Base-by-base conservation (phyloP, 2,329 filamentous ascomycete genomes). In the Alternaria consortialis region DNA sequence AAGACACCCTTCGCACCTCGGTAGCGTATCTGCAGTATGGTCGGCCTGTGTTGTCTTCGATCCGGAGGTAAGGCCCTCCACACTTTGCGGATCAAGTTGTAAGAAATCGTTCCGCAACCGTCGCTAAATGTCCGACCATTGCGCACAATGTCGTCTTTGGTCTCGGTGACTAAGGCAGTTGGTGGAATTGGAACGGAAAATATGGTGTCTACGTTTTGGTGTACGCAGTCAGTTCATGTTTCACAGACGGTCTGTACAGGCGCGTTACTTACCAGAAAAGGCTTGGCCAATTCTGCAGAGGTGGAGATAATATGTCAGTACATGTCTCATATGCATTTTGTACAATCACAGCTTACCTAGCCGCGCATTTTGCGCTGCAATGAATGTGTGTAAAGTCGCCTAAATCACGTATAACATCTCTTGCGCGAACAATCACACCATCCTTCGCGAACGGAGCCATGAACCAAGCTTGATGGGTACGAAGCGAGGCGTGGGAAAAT, bases 51-150 rank as follows among this genome's bases (percentile, higher is more conserved):
- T 25, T 60, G 39, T 40, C 36, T 81, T 64, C 27, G 76, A 80
- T 25, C 79, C 79, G 32, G 77, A 74, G 0, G 86, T 84, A 55
- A 91, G 77, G 5, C 79, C 71, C 1, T 75, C 84, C 88, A 90
- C 3, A 94, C 85, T n/a, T 82, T 82, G 13, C 85, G 75, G 50
- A 90, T 79, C 0, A 92, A 82, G 0, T 81, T 80, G 11, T 67
- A 70, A 0, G 92, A 94, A 5, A 95, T 86, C 0, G 88, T 92
- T 0, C 92, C 92, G 1, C 92, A 90, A 12, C 92, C 92, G 71
- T 95, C 92, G 62, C 90, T 93, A 73, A 95, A 96, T 0, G 89
- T 83, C 5, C 88, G 84, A 0, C 77, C 80, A 11, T 84, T 85
- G n/a, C 76, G 74, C 59, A 84, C 80, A 1, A 92, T 80, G 59